Percentiles rank a stretch among this genome's conserved stretches.
These are phyloP conservation scores for Tuber melanosporum DNA, from an alignment of 495 filamentous ascomycete genomes.

Conservation along the genomic window DNA sequence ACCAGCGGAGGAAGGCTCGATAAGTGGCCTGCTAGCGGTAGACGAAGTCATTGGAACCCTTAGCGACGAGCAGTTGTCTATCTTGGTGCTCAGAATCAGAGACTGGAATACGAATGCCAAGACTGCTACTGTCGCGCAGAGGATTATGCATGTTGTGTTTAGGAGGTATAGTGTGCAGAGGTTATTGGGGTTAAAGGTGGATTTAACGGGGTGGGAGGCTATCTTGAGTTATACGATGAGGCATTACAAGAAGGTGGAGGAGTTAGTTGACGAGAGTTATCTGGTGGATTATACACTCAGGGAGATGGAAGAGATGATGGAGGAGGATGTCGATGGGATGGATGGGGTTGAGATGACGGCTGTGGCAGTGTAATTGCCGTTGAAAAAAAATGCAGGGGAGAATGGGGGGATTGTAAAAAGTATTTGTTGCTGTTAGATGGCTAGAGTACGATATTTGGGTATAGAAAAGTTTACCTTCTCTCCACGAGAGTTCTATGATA, in stretches of 20 bases:
- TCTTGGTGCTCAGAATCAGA: constrained; percentile 67
- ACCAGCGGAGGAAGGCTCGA: constrained; percentile 54
- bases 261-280: constrained; percentile 88
- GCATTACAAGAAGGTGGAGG: constrained; percentile 80
- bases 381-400: background rate
- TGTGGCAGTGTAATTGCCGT: constrained; percentile 18
- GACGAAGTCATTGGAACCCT: constrained; percentile 77
- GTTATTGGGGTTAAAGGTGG: constrained; percentile 63
- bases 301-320: constrained; percentile 78
- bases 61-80: constrained; percentile 72
- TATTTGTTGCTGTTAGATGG: background rate
- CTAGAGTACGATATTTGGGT: background rate
- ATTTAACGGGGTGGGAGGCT: constrained; percentile 73
- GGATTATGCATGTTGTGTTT: constrained; percentile 72
- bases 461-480: background rate
- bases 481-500: background rate
- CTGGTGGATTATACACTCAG: constrained; percentile 83
- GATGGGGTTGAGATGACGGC: constrained; percentile 39
- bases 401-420: constrained; percentile 46
- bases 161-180: constrained; percentile 66
- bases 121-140: constrained; percentile 77
- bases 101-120: constrained; percentile 97
- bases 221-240: constrained; percentile 82
- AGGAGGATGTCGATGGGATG: constrained; percentile 40
- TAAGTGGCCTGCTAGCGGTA: constrained; percentile 69